Evolutionary conservation across 1,284 basidiomycete species (phyloP), one percentile per base, ranked within the genome.

Genomic region (Calocybe gambosa): DNA sequence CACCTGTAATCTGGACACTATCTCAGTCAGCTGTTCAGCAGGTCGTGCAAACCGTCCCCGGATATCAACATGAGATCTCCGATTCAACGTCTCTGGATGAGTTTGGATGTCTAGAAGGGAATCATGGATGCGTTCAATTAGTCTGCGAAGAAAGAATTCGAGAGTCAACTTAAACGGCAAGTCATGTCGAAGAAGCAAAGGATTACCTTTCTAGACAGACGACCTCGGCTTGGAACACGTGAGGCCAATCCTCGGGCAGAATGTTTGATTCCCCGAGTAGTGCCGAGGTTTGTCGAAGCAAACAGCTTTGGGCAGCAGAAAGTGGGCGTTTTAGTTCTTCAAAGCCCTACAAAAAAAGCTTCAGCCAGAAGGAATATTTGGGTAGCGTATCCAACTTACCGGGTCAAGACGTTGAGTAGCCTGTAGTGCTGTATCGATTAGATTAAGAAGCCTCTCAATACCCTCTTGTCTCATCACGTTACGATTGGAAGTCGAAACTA

Each of bases 261-360:
- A 25, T 34, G 0, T 46, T 19, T 49, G 49, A 53, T 33, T 43
- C 20, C 5, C 36, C 33, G 5, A 15, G 29, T 1, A 46, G 23
- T 25, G 46, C 3, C 1, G 23, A 39, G 15, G n/a, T 10, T 38
- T 46, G 46, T 13, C 34, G 26, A 15, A 18, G 46, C 21, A 53
- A 21, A 19, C 49, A 51, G 13, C 7, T 13, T 42, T 39, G 49
- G 12, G 33, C 38, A n/a, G 18, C 5, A 1, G 7, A 0, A 5
- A 53, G 36, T n/a, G 40, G 36, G 23, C 26, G 15, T 16, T 46
- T 28, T 7, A 53, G 38, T 12, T 28, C 37, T 19, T 36, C 38
- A 16, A 33, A 15, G 21, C 28, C 45, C 18, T 34, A 25, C 21
- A 20, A 12, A 19, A 18, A 21, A 10, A 39, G 10, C 31, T n/a